These are phyloP conservation scores for Termitomyces sp. DNA, from an alignment of 768 basidiomycete genomes.

Conservation along the genomic window DNA sequence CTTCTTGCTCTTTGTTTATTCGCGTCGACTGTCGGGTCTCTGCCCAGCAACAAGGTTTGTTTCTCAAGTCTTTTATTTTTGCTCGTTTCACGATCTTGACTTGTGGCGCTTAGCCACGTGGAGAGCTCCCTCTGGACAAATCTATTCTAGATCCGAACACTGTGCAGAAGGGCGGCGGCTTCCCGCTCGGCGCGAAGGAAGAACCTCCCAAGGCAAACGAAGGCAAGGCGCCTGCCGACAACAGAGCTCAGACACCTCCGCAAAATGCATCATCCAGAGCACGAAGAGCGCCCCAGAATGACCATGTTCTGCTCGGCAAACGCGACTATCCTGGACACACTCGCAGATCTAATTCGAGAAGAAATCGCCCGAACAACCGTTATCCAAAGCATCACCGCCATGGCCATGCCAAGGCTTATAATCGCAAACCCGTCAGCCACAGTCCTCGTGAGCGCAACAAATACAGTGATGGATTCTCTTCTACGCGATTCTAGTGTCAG, in stretches of 20 bases:
- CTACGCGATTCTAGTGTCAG: neutral
- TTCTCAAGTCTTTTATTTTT: neutral
- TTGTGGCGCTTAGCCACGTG: too few species aligned
- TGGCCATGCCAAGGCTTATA: neutral
- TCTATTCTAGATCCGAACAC: too few species aligned
- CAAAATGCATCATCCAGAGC: too few species aligned
- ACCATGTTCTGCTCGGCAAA: neutral
- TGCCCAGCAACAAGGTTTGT: neutral
- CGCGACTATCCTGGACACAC: neutral
- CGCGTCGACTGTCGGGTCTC: neutral
- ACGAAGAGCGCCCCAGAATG: neutral
- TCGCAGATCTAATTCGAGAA: neutral
- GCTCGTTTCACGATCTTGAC: neutral
- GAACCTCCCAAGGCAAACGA: too few species aligned
- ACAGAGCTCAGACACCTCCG: too few species aligned
- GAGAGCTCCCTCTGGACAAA: too few species aligned
- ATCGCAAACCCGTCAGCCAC: neutral
- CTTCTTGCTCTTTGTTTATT: neutral
- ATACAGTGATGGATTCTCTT: neutral
- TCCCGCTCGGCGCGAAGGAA: too few species aligned
- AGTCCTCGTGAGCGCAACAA: neutral
- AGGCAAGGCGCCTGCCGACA: too few species aligned
- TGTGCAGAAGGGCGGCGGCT: too few species aligned
- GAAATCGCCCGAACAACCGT: too few species aligned
- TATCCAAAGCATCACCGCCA: neutral